Percentiles rank a stretch among this genome's conserved stretches.
Evolutionary conservation across 257 asterid species (phyloP).

Genomic region (Penstemon davidsonii): DNA sequence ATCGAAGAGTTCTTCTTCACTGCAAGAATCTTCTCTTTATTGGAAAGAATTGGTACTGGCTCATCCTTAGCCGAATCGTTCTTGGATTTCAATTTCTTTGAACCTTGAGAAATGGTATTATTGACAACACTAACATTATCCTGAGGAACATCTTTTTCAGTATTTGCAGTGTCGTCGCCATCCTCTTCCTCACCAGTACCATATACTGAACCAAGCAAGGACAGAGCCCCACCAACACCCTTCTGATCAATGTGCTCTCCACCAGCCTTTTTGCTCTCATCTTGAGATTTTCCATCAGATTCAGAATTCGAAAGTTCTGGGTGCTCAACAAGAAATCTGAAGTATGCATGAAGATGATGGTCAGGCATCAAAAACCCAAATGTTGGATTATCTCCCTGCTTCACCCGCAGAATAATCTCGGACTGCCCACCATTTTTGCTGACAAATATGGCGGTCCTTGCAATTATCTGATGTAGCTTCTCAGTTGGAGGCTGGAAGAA

Average conservation of each 20-base stretch:
- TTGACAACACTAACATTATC: slow-evolving; percentile 24
- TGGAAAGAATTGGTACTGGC: slow-evolving; percentile 33
- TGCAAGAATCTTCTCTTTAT: slow-evolving; percentile 46
- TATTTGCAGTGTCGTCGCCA: slow-evolving; percentile 37
- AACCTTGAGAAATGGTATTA: slow-evolving; percentile 32
- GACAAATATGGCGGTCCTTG: slow-evolving; percentile 90
- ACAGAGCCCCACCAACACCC: slow-evolving; percentile 65
- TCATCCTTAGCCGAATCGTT: slow-evolving; percentile 42
- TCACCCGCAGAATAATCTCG: slow-evolving; percentile 88
- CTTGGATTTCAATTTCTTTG: slow-evolving; percentile 39
- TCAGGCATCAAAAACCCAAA: slow-evolving; percentile 96
- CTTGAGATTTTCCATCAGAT: slow-evolving; percentile 45
- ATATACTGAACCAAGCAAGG: slow-evolving; percentile 88
- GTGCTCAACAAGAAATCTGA: slow-evolving; percentile 84
- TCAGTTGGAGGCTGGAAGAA: slow-evolving; percentile 76
- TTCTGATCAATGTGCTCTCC: slow-evolving; percentile 34
- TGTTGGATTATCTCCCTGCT: slow-evolving; percentile 90
- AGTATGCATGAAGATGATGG: slow-evolving; percentile 84
- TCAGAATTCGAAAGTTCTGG: slow-evolving; percentile 60
- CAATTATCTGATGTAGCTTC: slow-evolving; percentile 86
- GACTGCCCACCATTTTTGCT: slow-evolving; percentile 91
- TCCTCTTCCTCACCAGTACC: slow-evolving; percentile 94
- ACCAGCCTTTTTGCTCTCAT: slow-evolving; percentile 32
- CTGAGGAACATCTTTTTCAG: slow-evolving; percentile 30
- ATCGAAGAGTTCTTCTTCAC: slow-evolving; percentile 63